A percentile compares a stretch with the other conserved stretches of the same genome.
phyloP scores from a whole-genome alignment of 2,329 filamentous ascomycete genomes.

The Paraconiothyrium sp. region DNA sequence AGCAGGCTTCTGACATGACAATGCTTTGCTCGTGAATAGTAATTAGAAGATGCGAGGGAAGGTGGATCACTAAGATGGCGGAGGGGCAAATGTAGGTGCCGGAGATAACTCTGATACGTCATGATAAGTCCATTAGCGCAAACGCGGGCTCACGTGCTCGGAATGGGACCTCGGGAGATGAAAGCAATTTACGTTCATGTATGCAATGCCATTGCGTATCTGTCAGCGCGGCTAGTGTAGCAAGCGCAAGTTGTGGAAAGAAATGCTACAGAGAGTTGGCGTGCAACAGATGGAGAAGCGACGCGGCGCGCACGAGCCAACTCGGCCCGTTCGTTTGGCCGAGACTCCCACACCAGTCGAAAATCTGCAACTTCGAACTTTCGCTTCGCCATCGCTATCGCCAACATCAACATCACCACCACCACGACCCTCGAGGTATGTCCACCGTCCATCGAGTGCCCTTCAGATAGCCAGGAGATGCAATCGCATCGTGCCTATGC shows the following conservation, averaged over 20 bases:
- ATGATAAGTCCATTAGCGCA: conserved; percentile 41
- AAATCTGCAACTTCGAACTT: conserved; percentile 29
- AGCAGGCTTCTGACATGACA: conserved; percentile 64
- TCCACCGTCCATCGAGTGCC: conserved; percentile 52
- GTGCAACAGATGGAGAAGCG: conserved; percentile 13
- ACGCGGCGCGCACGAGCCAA: conserved; percentile 29
- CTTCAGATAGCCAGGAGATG: conserved; percentile 62
- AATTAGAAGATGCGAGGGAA: conserved; percentile 6
- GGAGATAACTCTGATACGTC: conserved; percentile 40
- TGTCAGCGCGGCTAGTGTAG: not conserved
- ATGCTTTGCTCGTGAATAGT: conserved; percentile 12
- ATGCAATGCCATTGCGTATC: not conserved
- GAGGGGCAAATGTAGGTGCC: conserved; percentile 20
- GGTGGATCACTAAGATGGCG: not conserved
- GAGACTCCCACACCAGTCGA: conserved; percentile 24
- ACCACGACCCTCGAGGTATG: conserved; percentile 50
- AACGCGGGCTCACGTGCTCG: conserved; percentile 33
- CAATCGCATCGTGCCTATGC: conserved; percentile 50
- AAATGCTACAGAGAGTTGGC: conserved; percentile 9
- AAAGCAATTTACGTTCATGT: not conserved
- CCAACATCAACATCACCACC: conserved; percentile 34
- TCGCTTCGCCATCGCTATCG: conserved; percentile 21
- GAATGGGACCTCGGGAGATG: not conserved
- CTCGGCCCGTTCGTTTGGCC: conserved; percentile 26
- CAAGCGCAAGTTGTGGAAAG: not conserved